These are phyloP conservation scores for Haematococcus lacustris DNA, from an alignment of 139 green algal genomes.

Conservation along the genomic window DNA sequence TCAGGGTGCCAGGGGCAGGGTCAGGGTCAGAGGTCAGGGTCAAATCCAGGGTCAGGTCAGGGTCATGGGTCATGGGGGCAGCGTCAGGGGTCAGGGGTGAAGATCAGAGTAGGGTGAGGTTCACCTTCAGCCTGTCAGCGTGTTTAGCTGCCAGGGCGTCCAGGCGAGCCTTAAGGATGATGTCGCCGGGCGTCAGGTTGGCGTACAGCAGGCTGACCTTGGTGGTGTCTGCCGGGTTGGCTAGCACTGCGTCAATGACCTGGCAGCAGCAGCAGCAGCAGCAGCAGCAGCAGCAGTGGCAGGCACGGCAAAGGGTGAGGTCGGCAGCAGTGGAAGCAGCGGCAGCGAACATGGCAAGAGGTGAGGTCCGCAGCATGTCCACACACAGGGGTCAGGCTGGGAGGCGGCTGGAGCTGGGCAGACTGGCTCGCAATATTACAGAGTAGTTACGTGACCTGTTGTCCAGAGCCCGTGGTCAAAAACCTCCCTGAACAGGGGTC, in stretches of 20 bases:
- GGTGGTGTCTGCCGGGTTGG: constrained; percentile 53
- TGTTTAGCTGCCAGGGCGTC: constrained; percentile 41
- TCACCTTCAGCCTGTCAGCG: constrained; percentile 3
- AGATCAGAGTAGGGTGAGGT: neutral
- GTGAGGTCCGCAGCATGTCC: too few relatives aligned
- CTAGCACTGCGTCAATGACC: constrained; percentile 54
- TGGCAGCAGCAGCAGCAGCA: constrained; percentile 29
- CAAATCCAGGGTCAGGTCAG: neutral
- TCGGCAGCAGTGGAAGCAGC: too few relatives aligned
- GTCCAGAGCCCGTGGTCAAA: too few relatives aligned
- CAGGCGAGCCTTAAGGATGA: constrained; percentile 57
- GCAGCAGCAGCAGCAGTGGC: too few relatives aligned
- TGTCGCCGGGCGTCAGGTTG: constrained; percentile 58
- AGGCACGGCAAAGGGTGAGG: too few relatives aligned
- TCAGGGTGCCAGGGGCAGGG: neutral
- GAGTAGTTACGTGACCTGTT: too few relatives aligned
- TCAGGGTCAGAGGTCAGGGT: neutral
- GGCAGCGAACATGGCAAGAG: too few relatives aligned
- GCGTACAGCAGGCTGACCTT: constrained; percentile 50
- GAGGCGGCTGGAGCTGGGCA: too few relatives aligned
- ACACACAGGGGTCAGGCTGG: too few relatives aligned
- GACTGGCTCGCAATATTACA: too few relatives aligned
- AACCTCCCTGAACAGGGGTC: too few relatives aligned
- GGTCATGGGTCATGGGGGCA: neutral
- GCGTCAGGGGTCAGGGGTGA: neutral